These are phyloP conservation scores for Lipomyces sp. DNA, from an alignment of 805 yeast species.

Conservation along the genomic window DNA sequence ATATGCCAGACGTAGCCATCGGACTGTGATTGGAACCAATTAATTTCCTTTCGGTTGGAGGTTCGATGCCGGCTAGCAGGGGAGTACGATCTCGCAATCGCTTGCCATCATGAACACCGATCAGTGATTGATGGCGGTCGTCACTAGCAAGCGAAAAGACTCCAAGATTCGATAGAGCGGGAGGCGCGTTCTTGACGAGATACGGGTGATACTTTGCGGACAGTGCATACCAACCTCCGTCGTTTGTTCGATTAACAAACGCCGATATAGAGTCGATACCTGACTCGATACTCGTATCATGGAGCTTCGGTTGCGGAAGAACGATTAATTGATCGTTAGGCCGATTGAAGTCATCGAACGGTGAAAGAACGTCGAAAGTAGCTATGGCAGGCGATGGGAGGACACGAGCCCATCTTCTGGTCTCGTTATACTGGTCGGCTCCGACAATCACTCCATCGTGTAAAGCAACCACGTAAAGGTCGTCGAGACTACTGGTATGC, in stretches of 20 bases:
- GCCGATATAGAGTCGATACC: conserved; percentile 49
- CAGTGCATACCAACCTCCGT: conserved; percentile 81
- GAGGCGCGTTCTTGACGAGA: conserved; percentile 76
- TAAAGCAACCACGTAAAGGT: conserved; percentile 79
- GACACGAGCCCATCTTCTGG: conserved; percentile 38
- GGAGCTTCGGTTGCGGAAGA: conserved; percentile 47
- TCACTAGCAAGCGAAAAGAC: conserved; percentile 14
- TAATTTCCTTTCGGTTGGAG: conserved; percentile 4
- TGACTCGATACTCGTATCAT: conserved; percentile 8
- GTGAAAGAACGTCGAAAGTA: conserved; percentile 57
- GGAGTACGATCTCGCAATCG: conserved; percentile 41
- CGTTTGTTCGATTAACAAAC: conserved; percentile 65
- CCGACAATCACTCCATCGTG: conserved; percentile 81
- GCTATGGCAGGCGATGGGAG: conserved; percentile 30
- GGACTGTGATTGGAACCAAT: neutral
- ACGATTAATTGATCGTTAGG: conserved; percentile 39
- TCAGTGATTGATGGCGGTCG: conserved; percentile 15
- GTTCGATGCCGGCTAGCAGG: conserved; percentile 26
- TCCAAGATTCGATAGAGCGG: conserved; percentile 58
- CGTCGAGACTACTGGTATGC: conserved; percentile 59
- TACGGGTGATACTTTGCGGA: conserved; percentile 79
- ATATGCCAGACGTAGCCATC: neutral
- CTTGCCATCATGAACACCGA: conserved; percentile 36
- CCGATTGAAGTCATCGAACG: conserved; percentile 13
- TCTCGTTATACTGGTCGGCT: conserved; percentile 14